Evolutionary conservation across 2,329 filamentous ascomycete species (phyloP), one percentile per base, ranked within the genome.

Genomic region (Alternaria postmessia): DNA sequence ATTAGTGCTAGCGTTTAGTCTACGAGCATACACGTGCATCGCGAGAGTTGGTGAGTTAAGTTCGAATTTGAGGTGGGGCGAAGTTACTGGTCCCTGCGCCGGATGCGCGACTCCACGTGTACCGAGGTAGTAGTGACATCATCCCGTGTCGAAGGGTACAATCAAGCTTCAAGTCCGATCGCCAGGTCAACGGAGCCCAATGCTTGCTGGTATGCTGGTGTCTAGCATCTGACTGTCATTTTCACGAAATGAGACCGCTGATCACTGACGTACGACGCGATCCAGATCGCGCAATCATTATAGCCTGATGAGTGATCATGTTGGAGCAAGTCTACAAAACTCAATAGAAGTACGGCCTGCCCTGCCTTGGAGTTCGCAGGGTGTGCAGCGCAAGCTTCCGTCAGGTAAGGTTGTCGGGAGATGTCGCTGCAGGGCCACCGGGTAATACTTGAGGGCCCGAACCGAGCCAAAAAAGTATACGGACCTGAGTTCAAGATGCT

Each of bases 101-200:
- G 57, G 54, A 49, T 30, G 47, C 55, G 39, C 36, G 55, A 61
- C 54, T 24, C 58, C 66, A 66, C 61, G 56, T 63, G 39, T 49
- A 41, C 39, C 39, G 20, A 42, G 20, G 53, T 64, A 38, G 47
- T 61, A 32, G 47, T 68, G 67, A 70, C 69, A 63, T 69, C 68
- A 70, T 47, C 28, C 22, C 49, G 39, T 54, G 22, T 38, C 30
- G 36, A 41, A 46, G 38, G 36, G 39, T 41, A 39, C 47, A 61
- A 62, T 44, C 62, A 67, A 62, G 64, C 52, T 62, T 63, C 48
- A 36, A 34, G 46, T 47, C 30, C 22, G 22, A 48, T 52, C 9
- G 14, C 49, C 52, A 57, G 46, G 51, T 59, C 44, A 39, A 56
- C 55, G 34, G 28, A 52, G 42, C 26, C 39, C 22, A 36, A 39